A percentile compares a stretch with the other conserved stretches of the same genome.
phyloP scores from a whole-genome alignment of 2,329 filamentous ascomycete genomes.

The Septoria petroselini region DNA sequence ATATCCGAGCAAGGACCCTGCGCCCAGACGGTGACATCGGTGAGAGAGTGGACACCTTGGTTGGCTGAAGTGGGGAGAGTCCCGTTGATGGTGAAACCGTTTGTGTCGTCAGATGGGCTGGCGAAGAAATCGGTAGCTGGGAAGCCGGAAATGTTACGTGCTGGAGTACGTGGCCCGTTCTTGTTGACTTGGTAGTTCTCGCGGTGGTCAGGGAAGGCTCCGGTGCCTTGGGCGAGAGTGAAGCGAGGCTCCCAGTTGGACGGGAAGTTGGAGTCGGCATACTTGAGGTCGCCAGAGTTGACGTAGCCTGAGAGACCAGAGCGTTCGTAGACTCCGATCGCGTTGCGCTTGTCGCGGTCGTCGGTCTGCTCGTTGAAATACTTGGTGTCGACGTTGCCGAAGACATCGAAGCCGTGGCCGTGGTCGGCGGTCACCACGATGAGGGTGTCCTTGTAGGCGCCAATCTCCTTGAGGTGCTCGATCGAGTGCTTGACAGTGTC shows the following conservation, averaged over 20 bases:
- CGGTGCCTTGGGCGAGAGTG: conserved; percentile 70
- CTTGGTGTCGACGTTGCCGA: conserved; percentile 74
- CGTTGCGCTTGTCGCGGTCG: conserved; percentile 70
- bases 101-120: conserved; percentile 63
- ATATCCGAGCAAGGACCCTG: conserved; percentile 74
- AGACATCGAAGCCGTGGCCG: conserved; percentile 86
- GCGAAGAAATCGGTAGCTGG: conserved; percentile 58
- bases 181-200: conserved; percentile 72
- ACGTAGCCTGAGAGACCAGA: conserved; percentile 75
- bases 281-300: conserved; percentile 58
- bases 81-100: conserved; percentile 72
- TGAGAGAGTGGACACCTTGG: conserved; percentile 73
- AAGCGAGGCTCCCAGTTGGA: conserved; percentile 82
- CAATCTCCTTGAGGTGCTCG: conserved; percentile 63
- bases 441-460: conserved; percentile 70
- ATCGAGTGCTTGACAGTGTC: conserved; percentile 77
- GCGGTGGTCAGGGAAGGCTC: conserved; percentile 68
- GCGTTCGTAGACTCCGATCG: conserved; percentile 69
- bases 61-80: conserved; percentile 62
- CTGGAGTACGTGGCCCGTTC: conserved; percentile 61
- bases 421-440: conserved; percentile 83
- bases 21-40: conserved; percentile 75
- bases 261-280: conserved; percentile 73
- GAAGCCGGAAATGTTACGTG: conserved; percentile 52
- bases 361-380: conserved; percentile 65